phyloP scores from a whole-genome alignment of 2,329 filamentous ascomycete genomes.

The Myriosclerotinia duriaeana region DNA sequence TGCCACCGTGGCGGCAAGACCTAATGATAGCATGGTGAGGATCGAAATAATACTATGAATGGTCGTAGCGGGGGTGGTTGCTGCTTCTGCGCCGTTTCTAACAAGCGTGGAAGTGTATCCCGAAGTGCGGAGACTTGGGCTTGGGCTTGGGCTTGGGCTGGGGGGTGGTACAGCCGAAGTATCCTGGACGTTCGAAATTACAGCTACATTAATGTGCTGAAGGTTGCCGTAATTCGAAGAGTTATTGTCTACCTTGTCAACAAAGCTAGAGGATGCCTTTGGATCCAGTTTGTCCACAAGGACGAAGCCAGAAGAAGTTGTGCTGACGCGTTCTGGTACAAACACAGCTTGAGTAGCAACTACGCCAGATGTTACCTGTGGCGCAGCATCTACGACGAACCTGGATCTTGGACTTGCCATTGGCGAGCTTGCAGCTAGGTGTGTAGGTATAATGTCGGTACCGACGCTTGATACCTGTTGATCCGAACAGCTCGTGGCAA shows the following conservation, averaged over 20 bases:
- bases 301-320: background rate
- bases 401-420: slow-evolving; percentile 8
- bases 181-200: background rate
- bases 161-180: background rate
- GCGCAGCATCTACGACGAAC: background rate
- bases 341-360: background rate
- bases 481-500: background rate
- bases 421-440: background rate
- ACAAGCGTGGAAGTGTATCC: background rate
- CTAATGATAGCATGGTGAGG: background rate
- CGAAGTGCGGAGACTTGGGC: background rate
- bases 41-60: background rate
- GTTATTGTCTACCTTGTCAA: background rate
- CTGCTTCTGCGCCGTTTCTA: background rate
- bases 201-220: too few relatives aligned
- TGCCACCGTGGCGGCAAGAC: background rate
- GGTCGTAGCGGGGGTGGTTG: too few relatives aligned
- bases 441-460: background rate
- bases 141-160: background rate
- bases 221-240: background rate
- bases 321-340: background rate
- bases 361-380: background rate
- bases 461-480: background rate
- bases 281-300: background rate
- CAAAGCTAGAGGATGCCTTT: background rate